Base-by-base conservation (phyloP, 768 basidiomycete genomes). In the Brasilioporus rufonigricans region DNA sequence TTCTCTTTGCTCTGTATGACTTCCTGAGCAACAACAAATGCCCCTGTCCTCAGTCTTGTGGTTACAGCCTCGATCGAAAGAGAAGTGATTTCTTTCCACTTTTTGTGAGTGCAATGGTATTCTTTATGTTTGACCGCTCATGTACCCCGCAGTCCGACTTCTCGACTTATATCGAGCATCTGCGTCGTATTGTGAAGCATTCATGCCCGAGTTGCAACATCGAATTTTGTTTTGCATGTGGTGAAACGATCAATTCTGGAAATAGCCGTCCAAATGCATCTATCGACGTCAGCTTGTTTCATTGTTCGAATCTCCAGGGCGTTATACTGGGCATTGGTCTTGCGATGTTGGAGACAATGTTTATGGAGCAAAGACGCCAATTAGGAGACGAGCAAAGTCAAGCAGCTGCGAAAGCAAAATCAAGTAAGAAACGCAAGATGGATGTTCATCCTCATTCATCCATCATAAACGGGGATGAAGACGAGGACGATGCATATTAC, bases 251-350 rank as follows among this genome's bases (percentile, higher is more conserved):
- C 36, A 76, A 78, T 35, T 62, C 70, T 24, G 74, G 77, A 41
- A 80, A 74, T 60, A 74, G 75, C 46, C 77, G 73, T 47, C 70
- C 71, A 65, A 76, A 67, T 74, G 71, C 73, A 33, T 67, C 76
- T 33, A 68, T 75, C 10, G 80, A 83, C 43, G 80, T 82, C 51
- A 78, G 80, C 13, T 72, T 96, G 54, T 91, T 95, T 66, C 94
- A 97, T 72, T 97, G 94, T 70, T 80, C 91, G 7, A 89, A 91
- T 65, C 68, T 96, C 33, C 89, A 97, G 73, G 95, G 94, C 36
- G 83, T 91, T 14, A 85, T 97, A 59, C 76, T 98, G 6, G 95
- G 94, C n/a, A 79, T 96, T 36, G 94, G 95, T 10, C 80, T 96
- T 41, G 83, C 83, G 33, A 92, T 92, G 84, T 79, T 96, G 40